Conservation (phyloP, 805 yeast species). For the Priceomyces fermenticarens region DNA sequence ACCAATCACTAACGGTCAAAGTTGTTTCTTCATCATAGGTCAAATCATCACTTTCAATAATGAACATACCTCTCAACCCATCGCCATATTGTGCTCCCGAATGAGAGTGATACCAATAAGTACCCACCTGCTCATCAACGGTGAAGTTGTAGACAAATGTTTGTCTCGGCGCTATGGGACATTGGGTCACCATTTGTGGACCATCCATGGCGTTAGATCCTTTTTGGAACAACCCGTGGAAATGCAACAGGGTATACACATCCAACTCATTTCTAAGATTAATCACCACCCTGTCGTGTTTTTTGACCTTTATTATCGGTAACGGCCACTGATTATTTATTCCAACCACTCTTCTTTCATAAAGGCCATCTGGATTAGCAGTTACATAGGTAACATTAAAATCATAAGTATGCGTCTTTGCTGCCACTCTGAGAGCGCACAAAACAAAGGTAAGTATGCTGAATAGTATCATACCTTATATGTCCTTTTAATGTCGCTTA, state of each 20-base stretch:
- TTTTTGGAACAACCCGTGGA: slow-evolving; percentile 44
- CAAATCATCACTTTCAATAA: slow-evolving; percentile 45
- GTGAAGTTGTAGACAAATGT: slow-evolving; percentile 38
- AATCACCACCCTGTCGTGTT: slow-evolving; percentile 39
- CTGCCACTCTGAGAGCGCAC: slow-evolving; percentile 9
- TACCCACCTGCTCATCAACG: slow-evolving; percentile 33
- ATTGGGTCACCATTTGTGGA: slow-evolving; percentile 44
- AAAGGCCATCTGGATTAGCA: slow-evolving; percentile 58
- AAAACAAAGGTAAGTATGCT: neutral
- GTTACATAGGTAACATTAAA: slow-evolving; percentile 36
- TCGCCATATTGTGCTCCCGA: slow-evolving; percentile 75
- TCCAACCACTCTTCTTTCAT: slow-evolving; percentile 51
- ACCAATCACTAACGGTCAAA: slow-evolving; percentile 81
- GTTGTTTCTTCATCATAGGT: slow-evolving; percentile 73
- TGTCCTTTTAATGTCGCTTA: too few species aligned
- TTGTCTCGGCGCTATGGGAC: slow-evolving; percentile 41
- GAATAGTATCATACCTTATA: too few species aligned
- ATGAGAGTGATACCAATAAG: slow-evolving; percentile 77
- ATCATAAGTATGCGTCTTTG: slow-evolving; percentile 29
- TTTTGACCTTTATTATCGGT: slow-evolving; percentile 36
- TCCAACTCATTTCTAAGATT: slow-evolving; percentile 34
- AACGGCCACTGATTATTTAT: slow-evolving; percentile 51
- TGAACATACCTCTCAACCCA: slow-evolving; percentile 68
- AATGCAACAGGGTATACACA: slow-evolving; percentile 39
- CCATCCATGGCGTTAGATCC: slow-evolving; percentile 44